Conservation (phyloP, 2,329 filamentous ascomycete species). For the Lasiodiplodia hormozganensis region DNA sequence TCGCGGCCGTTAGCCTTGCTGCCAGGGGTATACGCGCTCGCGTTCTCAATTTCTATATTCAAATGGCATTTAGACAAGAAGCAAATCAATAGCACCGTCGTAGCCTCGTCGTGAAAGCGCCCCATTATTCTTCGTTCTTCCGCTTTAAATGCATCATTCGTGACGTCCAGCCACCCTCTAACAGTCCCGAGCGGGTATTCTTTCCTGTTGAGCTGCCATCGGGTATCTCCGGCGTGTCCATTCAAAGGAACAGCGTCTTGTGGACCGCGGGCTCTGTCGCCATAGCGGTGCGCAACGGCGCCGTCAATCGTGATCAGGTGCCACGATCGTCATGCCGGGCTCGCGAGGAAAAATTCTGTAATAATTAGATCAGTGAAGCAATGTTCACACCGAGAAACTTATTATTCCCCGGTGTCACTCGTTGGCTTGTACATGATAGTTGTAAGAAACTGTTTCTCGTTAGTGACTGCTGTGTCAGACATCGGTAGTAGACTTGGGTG, state of each 20-base stretch:
- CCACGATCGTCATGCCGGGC: slow-evolving; percentile 10
- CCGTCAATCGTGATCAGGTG: slow-evolving; percentile 15
- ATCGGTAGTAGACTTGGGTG: background rate
- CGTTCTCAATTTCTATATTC: slow-evolving; percentile 26
- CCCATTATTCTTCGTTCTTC: slow-evolving; percentile 11
- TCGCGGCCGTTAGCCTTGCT: slow-evolving; percentile 7
- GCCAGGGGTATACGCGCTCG: slow-evolving; percentile 17
- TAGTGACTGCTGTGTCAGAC: background rate
- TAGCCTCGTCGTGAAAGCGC: slow-evolving; percentile 14
- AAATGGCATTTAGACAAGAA: slow-evolving; percentile 22
- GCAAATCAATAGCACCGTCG: slow-evolving; percentile 11
- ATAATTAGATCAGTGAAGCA: slow-evolving; percentile 27
- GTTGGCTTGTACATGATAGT: slow-evolving; percentile 98
- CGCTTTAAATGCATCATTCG: slow-evolving; percentile 6
- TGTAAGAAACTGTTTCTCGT: slow-evolving; percentile 78
- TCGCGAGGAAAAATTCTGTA: slow-evolving; percentile 28
- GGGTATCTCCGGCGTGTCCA: background rate
- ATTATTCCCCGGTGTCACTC: slow-evolving; percentile 43
- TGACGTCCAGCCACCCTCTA: slow-evolving; percentile 2
- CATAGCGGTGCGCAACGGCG: slow-evolving; percentile 10
- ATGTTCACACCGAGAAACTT: slow-evolving; percentile 19
- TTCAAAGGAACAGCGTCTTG: background rate
- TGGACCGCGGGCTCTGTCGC: slow-evolving; percentile 1
- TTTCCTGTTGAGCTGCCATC: slow-evolving; percentile 15
- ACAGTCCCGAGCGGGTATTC: background rate